phyloP scores from a whole-genome alignment of 2,329 filamentous ascomycete genomes.

The Penicillium hordei region DNA sequence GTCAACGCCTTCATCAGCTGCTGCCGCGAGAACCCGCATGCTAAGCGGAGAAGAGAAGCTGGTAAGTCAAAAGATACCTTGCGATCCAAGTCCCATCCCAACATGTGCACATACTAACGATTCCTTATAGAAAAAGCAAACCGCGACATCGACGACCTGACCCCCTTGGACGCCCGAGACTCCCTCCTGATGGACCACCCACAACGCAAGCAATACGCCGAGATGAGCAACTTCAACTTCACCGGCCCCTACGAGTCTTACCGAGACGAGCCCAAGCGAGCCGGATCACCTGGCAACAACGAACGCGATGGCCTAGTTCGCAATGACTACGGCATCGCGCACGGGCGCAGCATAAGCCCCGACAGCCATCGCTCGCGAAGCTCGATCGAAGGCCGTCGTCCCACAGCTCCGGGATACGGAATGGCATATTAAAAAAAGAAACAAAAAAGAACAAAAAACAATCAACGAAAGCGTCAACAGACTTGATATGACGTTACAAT shows the following conservation, averaged over 20 bases:
- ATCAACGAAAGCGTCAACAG: slow-evolving; percentile 4
- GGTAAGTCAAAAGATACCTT: slow-evolving; percentile 58
- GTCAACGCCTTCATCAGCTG: slow-evolving; percentile 84
- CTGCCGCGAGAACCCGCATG: slow-evolving; percentile 86
- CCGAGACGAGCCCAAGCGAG: slow-evolving; percentile 33
- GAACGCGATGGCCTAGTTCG: slow-evolving; percentile 37
- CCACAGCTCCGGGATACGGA: slow-evolving; percentile 35
- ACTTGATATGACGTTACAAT: slow-evolving; percentile 1
- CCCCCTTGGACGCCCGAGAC: slow-evolving; percentile 74
- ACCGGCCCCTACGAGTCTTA: slow-evolving; percentile 43
- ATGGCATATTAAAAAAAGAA: slow-evolving; percentile 31
- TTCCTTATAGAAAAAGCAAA: slow-evolving; percentile 66
- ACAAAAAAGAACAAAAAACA: neutral
- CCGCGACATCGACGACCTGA: slow-evolving; percentile 77
- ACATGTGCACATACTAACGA: slow-evolving; percentile 16
- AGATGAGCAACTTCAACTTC: slow-evolving; percentile 45
- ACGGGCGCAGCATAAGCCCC: slow-evolving; percentile 29
- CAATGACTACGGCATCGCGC: slow-evolving; percentile 29
- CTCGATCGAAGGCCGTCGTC: slow-evolving; percentile 35
- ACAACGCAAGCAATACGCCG: slow-evolving; percentile 36
- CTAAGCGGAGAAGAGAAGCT: slow-evolving; percentile 81
- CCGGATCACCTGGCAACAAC: slow-evolving; percentile 33
- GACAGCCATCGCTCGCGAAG: slow-evolving; percentile 25
- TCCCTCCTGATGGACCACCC: slow-evolving; percentile 67
- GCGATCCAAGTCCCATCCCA: slow-evolving; percentile 10